These are phyloP conservation scores for Plicaturopsis crispa DNA, from an alignment of 768 basidiomycete species.

Conservation along the genomic window DNA sequence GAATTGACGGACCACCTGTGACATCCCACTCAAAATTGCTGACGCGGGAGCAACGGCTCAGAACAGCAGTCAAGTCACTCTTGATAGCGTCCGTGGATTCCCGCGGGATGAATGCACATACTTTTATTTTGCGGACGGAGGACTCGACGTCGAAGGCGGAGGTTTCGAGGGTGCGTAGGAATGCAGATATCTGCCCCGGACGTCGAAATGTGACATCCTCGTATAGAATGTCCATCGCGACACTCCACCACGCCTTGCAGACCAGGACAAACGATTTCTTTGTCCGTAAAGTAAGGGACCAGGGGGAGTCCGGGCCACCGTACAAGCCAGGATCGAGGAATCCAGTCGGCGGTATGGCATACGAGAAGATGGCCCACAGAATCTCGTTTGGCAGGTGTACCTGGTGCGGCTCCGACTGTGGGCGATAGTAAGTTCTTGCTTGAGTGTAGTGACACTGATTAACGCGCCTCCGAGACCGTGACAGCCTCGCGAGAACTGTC, in stretches of 20 bases:
- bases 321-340: conserved; percentile 11
- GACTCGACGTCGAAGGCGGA: neutral
- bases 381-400: too few species aligned
- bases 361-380: conserved; percentile 15
- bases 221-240: conserved; percentile 18
- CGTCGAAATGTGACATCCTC: conserved; percentile 17
- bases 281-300: conserved; percentile 13
- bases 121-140: neutral
- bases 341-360: conserved; percentile 15
- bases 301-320: conserved; percentile 13
- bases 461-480: too few species aligned
- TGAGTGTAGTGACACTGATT: too few species aligned
- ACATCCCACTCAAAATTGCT: neutral
- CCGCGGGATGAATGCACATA: neutral
- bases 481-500: too few species aligned
- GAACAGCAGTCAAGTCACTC: neutral
- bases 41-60: neutral
- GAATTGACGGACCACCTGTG: neutral
- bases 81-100: neutral
- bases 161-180: conserved; percentile 13
- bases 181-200: conserved; percentile 13
- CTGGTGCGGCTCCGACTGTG: too few species aligned
- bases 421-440: too few species aligned
- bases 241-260: conserved; percentile 18
- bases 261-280: conserved; percentile 16